Conservation (phyloP, 148 eudicot species). For the Heliamphora exappendiculata region DNA sequence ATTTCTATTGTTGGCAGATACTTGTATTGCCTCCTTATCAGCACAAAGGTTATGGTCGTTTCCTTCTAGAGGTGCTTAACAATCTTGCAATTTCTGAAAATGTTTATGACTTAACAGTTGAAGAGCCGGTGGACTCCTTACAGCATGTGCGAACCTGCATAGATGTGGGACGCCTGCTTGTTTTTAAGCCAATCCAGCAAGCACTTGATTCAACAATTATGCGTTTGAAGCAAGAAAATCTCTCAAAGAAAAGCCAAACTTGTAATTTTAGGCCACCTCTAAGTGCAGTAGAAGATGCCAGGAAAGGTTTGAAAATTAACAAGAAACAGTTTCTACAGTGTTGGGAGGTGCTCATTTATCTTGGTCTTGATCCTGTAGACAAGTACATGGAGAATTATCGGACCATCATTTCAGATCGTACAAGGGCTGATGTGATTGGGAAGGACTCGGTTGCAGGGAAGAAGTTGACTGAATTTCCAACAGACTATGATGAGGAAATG, state of each 20-base stretch:
- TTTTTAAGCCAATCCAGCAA: constrained; percentile 35
- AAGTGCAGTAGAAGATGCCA: constrained; percentile 49
- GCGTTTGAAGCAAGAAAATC: constrained; percentile 63
- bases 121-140: constrained; percentile 85
- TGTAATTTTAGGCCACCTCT: constrained; percentile 48
- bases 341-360: constrained; percentile 87
- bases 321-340: constrained; percentile 76
- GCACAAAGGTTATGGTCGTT: constrained; percentile 66
- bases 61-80: constrained; percentile 58
- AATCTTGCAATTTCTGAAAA: constrained; percentile 51
- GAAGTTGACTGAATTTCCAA: constrained; percentile 54
- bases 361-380: constrained; percentile 58
- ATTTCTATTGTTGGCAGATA: constrained; percentile 45
- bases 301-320: constrained; percentile 70
- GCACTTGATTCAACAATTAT: constrained; percentile 39
- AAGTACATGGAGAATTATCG: constrained; percentile 63
- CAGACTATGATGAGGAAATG: constrained; percentile 49
- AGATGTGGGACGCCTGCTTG: constrained; percentile 64
- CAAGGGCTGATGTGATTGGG: constrained; percentile 62
- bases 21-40: constrained; percentile 82
- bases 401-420: constrained; percentile 46
- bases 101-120: constrained; percentile 74
- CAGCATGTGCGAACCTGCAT: constrained; percentile 67
- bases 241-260: constrained; percentile 54
- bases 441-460: constrained; percentile 60